Percentiles rank a stretch among this genome's conserved stretches.
phyloP scores from a whole-genome alignment of 2,329 filamentous ascomycete species.

The Aspergillus ochraceus region DNA sequence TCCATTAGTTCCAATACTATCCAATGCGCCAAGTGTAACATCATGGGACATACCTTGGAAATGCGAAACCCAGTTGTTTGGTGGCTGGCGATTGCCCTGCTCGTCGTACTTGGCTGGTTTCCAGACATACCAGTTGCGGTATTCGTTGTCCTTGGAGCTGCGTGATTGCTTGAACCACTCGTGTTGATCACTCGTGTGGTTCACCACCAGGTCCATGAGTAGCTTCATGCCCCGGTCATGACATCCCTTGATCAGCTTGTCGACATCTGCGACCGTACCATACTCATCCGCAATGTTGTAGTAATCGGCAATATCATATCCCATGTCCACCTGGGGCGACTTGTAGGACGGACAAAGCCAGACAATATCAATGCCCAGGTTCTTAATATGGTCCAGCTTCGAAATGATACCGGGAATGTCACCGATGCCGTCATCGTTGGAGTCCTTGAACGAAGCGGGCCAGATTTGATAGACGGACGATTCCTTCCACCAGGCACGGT shows the following conservation, averaged over 20 bases:
- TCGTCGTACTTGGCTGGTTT: constrained; percentile 53
- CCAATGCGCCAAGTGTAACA: background rate
- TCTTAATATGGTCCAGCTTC: constrained; percentile 63
- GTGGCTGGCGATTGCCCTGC: constrained; percentile 64
- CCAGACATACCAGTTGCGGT: constrained; percentile 69
- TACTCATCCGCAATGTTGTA: constrained; percentile 65
- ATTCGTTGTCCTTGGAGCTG: constrained; percentile 60
- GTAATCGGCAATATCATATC: constrained; percentile 61
- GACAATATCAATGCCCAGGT: constrained; percentile 62
- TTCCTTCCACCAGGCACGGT: constrained; percentile 56
- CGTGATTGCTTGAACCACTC: constrained; percentile 70
- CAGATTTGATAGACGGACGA: constrained; percentile 61
- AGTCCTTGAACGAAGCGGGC: constrained; percentile 58
- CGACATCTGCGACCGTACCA: constrained; percentile 66
- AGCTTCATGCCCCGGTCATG: constrained; percentile 67
- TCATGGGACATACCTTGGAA: constrained; percentile 31
- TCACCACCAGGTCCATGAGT: constrained; percentile 74
- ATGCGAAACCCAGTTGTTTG: constrained; percentile 64
- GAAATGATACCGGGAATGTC: constrained; percentile 66
- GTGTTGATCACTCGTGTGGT: constrained; percentile 73
- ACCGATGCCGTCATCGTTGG: constrained; percentile 57
- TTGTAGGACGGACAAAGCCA: constrained; percentile 56
- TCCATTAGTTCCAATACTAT: background rate
- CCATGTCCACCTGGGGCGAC: constrained; percentile 56
- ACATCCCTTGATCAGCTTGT: constrained; percentile 59